These are phyloP conservation scores for Pichia sp. DNA, from an alignment of 1,139 yeast species.

Conservation along the genomic window DNA sequence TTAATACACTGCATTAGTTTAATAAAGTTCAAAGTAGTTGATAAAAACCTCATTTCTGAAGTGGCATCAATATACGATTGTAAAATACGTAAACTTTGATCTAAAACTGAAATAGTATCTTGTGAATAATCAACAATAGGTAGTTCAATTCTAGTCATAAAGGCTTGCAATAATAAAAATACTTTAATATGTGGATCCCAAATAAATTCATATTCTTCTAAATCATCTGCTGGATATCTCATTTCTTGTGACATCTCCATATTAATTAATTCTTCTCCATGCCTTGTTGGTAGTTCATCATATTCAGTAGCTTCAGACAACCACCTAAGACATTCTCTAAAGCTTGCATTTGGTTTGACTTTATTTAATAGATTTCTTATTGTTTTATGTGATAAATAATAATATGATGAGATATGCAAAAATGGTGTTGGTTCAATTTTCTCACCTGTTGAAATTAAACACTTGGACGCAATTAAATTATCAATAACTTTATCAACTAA, in stretches of 20 bases:
- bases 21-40: constrained; percentile 54
- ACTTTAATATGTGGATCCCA: constrained; percentile 97
- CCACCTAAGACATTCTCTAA: constrained; percentile 65
- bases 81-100: constrained; percentile 86
- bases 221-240: constrained; percentile 67
- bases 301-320: constrained; percentile 81
- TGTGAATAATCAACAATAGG: constrained; percentile 95
- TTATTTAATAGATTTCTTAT: constrained; percentile 59
- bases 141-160: constrained; percentile 70
- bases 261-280: constrained; percentile 90
- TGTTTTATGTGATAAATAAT: constrained; percentile 88
- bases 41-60: constrained; percentile 70
- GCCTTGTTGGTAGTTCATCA: constrained; percentile 88
- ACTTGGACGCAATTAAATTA: constrained; percentile 64
- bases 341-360: constrained; percentile 44
- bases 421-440: constrained; percentile 66
- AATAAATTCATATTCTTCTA: constrained; percentile 55
- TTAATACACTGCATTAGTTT: constrained; percentile 80
- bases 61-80: constrained; percentile 91
- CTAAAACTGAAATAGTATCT: constrained; percentile 88
- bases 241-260: constrained; percentile 80
- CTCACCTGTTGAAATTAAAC: constrained; percentile 51
- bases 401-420: constrained; percentile 80
- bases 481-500: constrained; percentile 67
- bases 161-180: constrained; percentile 79